A percentile compares a stretch with the other conserved stretches of the same genome.
These are phyloP conservation scores for Samsoniella hepiali DNA, from an alignment of 2,329 filamentous ascomycete genomes.

Conservation along the genomic window DNA sequence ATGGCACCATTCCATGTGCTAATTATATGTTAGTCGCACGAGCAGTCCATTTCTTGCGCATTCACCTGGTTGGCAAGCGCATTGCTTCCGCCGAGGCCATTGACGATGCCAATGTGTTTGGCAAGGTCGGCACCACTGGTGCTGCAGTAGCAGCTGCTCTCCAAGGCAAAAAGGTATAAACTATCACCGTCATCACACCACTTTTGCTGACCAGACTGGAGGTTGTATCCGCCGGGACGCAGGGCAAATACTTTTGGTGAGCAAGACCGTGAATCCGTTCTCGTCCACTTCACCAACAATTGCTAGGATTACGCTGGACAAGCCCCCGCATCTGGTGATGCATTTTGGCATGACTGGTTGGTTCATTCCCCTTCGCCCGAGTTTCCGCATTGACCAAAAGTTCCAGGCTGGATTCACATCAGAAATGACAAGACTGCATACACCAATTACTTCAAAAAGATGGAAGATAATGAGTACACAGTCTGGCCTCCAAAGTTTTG, in stretches of 20 bases:
- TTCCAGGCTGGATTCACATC: conserved; percentile 78
- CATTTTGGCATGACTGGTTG: conserved; percentile 73
- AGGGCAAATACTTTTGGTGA: conserved; percentile 95
- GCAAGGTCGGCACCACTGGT: conserved; percentile 81
- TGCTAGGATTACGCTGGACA: conserved; percentile 56
- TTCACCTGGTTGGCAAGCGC: conserved; percentile 79
- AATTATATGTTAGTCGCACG: conserved; percentile 62
- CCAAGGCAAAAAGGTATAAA: conserved; percentile 61
- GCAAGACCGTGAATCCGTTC: conserved; percentile 18
- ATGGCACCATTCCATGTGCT: conserved; percentile 8
- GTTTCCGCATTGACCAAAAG: conserved; percentile 15
- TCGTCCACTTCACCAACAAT: neutral
- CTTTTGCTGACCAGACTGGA: conserved; percentile 22
- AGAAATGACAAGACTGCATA: conserved; percentile 73
- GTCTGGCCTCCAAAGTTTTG: conserved; percentile 85
- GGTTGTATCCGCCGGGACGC: conserved; percentile 68
- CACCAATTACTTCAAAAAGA: conserved; percentile 76
- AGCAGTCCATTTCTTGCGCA: conserved; percentile 78
- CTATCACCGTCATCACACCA: neutral
- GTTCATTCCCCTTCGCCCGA: neutral
- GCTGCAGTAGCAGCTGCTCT: conserved; percentile 70
- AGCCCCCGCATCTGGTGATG: conserved; percentile 81
- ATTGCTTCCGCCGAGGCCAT: conserved; percentile 67
- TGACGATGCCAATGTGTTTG: conserved; percentile 83
- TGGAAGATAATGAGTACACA: conserved; percentile 54